Base-by-base conservation (phyloP, 2,329 filamentous ascomycete genomes). In the Knufia fluminis region DNA sequence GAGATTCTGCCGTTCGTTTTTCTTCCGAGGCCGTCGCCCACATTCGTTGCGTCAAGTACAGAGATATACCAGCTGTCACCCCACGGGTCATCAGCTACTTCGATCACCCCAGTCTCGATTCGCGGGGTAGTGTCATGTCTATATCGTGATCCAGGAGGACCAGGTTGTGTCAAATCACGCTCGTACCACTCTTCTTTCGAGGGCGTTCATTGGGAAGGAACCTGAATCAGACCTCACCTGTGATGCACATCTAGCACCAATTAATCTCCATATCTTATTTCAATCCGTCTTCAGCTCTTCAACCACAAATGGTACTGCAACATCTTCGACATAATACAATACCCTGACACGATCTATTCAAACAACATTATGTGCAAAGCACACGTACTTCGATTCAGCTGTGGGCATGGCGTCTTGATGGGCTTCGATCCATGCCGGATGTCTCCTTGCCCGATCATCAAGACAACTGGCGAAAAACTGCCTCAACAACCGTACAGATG, bases 401-500 rank as follows among this genome's bases (percentile, higher is more conserved):
- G 57, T 40, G 49, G 50, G 17, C 57, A 59, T 50, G 56, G 56
- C 42, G 44, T 59, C 31, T 44, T 59, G 19, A 59, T 59, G 57
- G 48, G 50, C 31, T 42, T 59, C 28, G 54, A 59, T 12, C 28
- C 48, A 12, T 59, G 57, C 54, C 53, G 39, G 7, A 6, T 54
- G 16, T 53, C 43, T 24, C 57, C 57, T 20, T 59, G 57, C 33
- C 50, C 53, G 1, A n/a, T 56, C 4, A 31, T 59, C 44, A 59
- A 57, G 49, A 57, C 53, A 4, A 56, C 51, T 6, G 55, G 55
- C 16, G 45, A 53, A 17, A 55, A 52, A 38, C 53, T 59, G 4
- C 57, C 56, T 23, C 57, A 58, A 49, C 57, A 59, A 46, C 57
- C 57, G 9, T 56, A 54, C 43, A 56, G 55, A 53, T 59, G 57